Evolutionary conservation across 768 basidiomycete species (phyloP), one percentile per base, ranked within the genome.

Genomic region (Amyloporia xantha): DNA sequence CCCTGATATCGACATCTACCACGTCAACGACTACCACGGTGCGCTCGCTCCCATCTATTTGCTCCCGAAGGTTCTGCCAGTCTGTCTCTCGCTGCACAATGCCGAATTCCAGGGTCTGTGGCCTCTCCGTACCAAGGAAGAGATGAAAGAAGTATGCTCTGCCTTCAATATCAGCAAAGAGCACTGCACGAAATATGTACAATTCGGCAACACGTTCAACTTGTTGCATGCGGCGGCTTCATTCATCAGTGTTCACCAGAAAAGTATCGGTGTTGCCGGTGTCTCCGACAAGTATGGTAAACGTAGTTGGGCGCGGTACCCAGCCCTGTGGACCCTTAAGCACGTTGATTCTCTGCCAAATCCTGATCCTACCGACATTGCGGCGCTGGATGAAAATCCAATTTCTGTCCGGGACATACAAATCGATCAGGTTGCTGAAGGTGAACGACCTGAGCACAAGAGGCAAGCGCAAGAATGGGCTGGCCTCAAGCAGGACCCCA

Each of bases 251-350:
- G 77, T 79, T 25, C 93, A 96, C 65, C 93, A 96, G 64, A 95
- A 92, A 73, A 87, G 84, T 55, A 61, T 95, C 26, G 93, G 93
- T 63, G 93, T 95, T 19, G 93, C 93, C 36, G 93, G 93, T 73
- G 93, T 96, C 35, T 96, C 93, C 2, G 93, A 96, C 75, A 96
- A 96, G 69, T 94, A 96, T 60, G 93, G 93, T 21, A 96, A 96
- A 68, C 91, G 93, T 39, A 87, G 84, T 57, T 96, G 93, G 93
- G 93, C 93, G 41, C 83, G 93, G 47, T 96, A 96, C 66, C 93
- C 93, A 24, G 93, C 93, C 12, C 74, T 96, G 2, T 96, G 93
- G 93, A 95, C 92, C 2, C 72, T 96, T 50, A 92, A 91, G 61
- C 91, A 92, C 55, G 93, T 96, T 54, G 93, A 95, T 65, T 95